A percentile compares a stretch with the other conserved stretches of the same genome.
phyloP scores from a whole-genome alignment of 2,329 filamentous ascomycete species.

The Lasiodiplodia citricola region DNA sequence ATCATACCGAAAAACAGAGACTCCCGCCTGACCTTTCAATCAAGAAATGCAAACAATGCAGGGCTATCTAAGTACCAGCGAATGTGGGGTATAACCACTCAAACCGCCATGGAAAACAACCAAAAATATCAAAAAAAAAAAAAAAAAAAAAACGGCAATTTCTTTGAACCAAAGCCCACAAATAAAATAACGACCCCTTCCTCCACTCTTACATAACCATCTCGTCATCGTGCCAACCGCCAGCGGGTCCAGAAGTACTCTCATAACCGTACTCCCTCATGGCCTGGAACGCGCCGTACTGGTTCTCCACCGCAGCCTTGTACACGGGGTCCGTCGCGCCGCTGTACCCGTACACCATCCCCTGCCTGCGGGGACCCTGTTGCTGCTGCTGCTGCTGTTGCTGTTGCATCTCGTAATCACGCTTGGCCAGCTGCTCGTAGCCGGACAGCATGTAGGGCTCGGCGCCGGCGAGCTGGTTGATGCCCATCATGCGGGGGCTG shows the following conservation, averaged over 20 bases:
- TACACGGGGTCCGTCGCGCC: conserved; percentile 74
- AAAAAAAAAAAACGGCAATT: neutral
- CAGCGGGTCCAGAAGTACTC: conserved; percentile 36
- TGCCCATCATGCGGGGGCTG: conserved; percentile 32
- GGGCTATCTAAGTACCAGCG: conserved; percentile 2
- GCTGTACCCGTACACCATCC: conserved; percentile 33
- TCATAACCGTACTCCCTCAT: conserved; percentile 52
- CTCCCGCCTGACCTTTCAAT: neutral
- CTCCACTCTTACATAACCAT: conserved; percentile 44
- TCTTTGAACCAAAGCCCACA: neutral
- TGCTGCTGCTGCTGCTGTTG: neutral
- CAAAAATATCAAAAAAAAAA: neutral
- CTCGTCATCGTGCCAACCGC: conserved; percentile 39
- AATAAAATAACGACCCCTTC: neutral
- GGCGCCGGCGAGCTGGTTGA: conserved; percentile 40
- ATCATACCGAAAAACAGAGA: neutral
- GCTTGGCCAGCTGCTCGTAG: conserved; percentile 72
- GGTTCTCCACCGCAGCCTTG: conserved; percentile 66
- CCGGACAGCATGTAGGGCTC: conserved; percentile 87
- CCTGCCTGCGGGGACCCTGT: conserved; percentile 26
- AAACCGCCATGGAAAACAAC: neutral
- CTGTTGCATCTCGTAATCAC: conserved; percentile 61
- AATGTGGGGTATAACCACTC: conserved; percentile 14
- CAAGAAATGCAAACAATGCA: neutral
- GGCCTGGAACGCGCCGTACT: conserved; percentile 68